Conservation (phyloP, 768 basidiomycete genomes). For the Candolleomyces efflorescens region DNA sequence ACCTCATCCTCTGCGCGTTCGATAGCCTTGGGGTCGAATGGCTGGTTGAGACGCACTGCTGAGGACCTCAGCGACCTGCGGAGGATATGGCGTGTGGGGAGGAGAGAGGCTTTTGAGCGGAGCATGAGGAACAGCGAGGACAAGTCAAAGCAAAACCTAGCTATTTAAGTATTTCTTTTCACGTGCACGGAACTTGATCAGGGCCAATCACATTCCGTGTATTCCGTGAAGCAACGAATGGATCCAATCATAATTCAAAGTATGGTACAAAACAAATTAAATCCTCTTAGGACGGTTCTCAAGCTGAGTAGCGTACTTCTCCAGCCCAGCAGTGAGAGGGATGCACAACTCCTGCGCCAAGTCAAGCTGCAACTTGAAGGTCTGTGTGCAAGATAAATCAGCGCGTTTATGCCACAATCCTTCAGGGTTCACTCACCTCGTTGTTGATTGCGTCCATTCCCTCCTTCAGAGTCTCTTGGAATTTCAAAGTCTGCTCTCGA, state of each 20-base stretch:
- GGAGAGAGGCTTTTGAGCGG: not conserved
- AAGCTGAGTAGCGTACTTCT: not conserved
- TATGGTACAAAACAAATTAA: too few relatives aligned
- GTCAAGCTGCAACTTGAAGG: not conserved
- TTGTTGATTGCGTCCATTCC: not conserved
- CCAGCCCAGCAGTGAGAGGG: not conserved
- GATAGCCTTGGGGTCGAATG: conserved; percentile 52
- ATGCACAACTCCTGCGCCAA: not conserved
- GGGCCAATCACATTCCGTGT: not conserved
- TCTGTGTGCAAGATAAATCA: not conserved
- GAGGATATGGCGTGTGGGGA: conserved; percentile 4
- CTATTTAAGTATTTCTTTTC: not conserved
- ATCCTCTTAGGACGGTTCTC: not conserved
- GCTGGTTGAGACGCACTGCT: conserved; percentile 8
- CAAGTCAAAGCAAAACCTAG: not conserved
- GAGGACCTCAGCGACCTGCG: not conserved
- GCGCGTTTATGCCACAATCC: not conserved
- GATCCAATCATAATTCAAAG: too few relatives aligned
- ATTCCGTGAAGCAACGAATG: not conserved
- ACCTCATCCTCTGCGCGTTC: conserved; percentile 89
- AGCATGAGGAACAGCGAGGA: conserved; percentile 3
- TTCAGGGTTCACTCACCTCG: not conserved
- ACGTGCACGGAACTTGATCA: not conserved
- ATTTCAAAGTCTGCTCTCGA: not conserved
- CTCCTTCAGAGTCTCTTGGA: not conserved